These are phyloP conservation scores for Eimeria nieschulzi DNA, from an alignment of 169 alveolate species.

Conservation along the genomic window DNA sequence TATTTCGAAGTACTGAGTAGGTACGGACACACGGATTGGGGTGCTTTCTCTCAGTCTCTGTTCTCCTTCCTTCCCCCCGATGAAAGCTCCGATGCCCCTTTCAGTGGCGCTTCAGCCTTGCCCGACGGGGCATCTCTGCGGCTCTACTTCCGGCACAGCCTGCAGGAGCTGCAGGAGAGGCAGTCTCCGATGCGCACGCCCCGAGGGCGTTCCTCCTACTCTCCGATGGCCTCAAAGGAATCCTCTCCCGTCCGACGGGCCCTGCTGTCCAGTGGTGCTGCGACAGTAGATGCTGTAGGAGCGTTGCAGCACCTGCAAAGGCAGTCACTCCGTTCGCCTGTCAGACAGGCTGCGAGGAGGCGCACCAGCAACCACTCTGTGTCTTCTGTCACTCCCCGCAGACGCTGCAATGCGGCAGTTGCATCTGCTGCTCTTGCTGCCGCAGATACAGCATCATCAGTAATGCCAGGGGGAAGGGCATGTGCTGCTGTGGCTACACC, in stretches of 20 bases:
- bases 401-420: constrained; percentile 28
- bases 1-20: too few species aligned
- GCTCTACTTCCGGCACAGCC: constrained; percentile 61
- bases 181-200: constrained; percentile 65
- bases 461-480: constrained; percentile 30
- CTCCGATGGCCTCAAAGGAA: constrained; percentile 47
- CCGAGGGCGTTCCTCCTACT: constrained; percentile 19
- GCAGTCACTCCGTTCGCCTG: constrained; percentile 19
- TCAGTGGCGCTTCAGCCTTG: constrained; percentile 9
- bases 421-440: constrained; percentile 51
- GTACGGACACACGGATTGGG: neutral
- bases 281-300: neutral
- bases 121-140: constrained; percentile 58
- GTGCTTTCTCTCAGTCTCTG: constrained; percentile 33
- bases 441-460: constrained; percentile 57
- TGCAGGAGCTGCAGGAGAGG: constrained; percentile 54
- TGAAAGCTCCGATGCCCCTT: neutral
- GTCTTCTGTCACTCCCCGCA: constrained; percentile 45
- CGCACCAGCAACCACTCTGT: constrained; percentile 33
- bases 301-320: neutral
- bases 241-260: constrained; percentile 33
- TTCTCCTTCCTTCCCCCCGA: constrained; percentile 68
- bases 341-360: constrained; percentile 53
- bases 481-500: constrained; percentile 46
- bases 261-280: constrained; percentile 1